Evolutionary conservation across 306 rosid species (phyloP), one percentile per base, ranked within the genome.

Genomic region (Trifolium pratense): DNA sequence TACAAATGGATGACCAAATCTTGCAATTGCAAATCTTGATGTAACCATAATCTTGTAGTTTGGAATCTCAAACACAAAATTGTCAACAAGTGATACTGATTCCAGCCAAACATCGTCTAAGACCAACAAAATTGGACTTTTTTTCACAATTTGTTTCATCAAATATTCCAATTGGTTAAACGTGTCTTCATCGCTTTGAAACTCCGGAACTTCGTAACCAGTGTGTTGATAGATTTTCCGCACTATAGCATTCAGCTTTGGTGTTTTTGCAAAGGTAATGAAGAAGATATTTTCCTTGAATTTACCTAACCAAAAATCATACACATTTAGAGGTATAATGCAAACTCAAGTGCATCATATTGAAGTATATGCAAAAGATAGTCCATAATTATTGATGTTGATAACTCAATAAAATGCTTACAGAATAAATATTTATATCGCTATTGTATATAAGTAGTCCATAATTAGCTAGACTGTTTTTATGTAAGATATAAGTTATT

Each of bases 31-130:
- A 11, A 32, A 80, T 73, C 90, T 81, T 18, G 96, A 92, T 37
- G 92, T 90, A 63, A 87, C 91, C 65, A 92, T 55, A 73, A 88
- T 76, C 78, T 84, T 90, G 77, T 67, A 86, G 16, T 77, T 60
- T 46, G 86, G 66, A 5, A 80, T 77, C 34, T 67, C 14, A 40
- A 84, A 80, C 20, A 15, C 9, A 17, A 89, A 80, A 4, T 83
- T 84, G 0, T 87, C 87, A 56, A 89, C 53, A 49, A 89, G 81
- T 66, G 56, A 57, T 48, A 70, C 89, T 15, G 91, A 78, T 32
- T 68, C 79, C 0, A 57, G 42, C 89, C 84, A 80, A 73, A 90
- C 90, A 74, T 86, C 89, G 51, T 90, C 96, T 15, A 90, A 39
- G 14, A 90, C 88, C 80, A 88, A 60, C 75, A 90, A 13, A 5